phyloP scores from a whole-genome alignment of 1,139 yeast genomes.

The Saccharomyces hybrid region DNA sequence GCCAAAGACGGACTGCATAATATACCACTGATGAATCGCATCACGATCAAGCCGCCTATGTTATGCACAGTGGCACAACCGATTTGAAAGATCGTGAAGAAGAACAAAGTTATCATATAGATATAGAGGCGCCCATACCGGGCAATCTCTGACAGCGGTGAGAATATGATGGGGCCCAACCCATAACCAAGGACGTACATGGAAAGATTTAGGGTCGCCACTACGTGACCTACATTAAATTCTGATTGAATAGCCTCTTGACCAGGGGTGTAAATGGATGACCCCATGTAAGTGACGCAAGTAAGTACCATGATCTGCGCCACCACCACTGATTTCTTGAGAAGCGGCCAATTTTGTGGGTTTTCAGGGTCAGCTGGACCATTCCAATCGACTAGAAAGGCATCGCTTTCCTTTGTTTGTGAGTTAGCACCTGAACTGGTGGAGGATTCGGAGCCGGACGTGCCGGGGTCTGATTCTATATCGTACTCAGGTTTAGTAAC shows the following conservation, averaged over 20 bases:
- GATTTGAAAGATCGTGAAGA: constrained; percentile 51
- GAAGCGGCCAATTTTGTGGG: constrained; percentile 49
- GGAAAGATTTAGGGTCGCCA: constrained; percentile 15
- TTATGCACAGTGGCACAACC: constrained; percentile 51
- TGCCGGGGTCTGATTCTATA: background rate
- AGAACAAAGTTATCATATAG: constrained; percentile 22
- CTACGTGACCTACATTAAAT: too few species aligned
- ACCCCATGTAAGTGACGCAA: constrained; percentile 49
- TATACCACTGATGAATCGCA: constrained; percentile 44
- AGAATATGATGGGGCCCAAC: constrained; percentile 44
- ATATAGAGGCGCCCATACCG: constrained; percentile 45
- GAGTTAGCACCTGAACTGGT: background rate
- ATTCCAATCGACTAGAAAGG: constrained; percentile 16
- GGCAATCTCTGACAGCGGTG: constrained; percentile 49
- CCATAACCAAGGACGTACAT: background rate
- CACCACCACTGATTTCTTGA: constrained; percentile 36
- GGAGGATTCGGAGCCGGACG: background rate
- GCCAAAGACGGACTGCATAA: constrained; percentile 53
- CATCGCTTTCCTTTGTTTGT: constrained; percentile 3
- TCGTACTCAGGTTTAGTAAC: background rate
- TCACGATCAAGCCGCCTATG: constrained; percentile 42
- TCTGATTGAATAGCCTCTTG: constrained; percentile 10
- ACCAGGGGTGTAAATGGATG: constrained; percentile 57
- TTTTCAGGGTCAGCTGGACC: constrained; percentile 44
- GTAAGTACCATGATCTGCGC: constrained; percentile 37